These are phyloP conservation scores for Adansonia digitata DNA, from an alignment of 345 rosid genomes.

Conservation along the genomic window DNA sequence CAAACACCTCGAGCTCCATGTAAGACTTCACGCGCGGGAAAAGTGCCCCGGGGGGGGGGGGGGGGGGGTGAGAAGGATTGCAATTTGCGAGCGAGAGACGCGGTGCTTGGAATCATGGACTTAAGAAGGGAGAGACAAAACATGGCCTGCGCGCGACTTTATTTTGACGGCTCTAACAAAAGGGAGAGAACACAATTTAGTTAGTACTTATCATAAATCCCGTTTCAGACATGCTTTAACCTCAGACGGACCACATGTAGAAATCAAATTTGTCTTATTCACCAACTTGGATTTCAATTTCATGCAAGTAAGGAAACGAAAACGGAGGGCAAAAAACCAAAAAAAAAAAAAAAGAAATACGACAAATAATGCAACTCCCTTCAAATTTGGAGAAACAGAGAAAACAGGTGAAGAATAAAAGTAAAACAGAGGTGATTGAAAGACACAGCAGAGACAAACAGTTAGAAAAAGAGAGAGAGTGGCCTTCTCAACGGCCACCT, in stretches of 20 bases:
- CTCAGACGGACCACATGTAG: background rate
- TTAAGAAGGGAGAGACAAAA: too few relatives aligned
- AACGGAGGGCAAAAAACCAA: too few relatives aligned
- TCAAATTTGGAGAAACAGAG: background rate
- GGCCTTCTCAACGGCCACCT: constrained; percentile 49
- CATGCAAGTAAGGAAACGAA: background rate
- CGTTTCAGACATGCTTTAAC: background rate
- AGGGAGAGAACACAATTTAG: too few relatives aligned
- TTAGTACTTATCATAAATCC: background rate
- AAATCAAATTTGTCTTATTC: background rate
- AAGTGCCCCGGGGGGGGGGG: too few relatives aligned
- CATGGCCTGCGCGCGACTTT: too few relatives aligned
- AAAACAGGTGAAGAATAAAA: background rate
- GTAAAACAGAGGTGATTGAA: background rate
- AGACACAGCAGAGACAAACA: background rate
- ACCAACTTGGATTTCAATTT: background rate
- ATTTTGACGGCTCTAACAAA: too few relatives aligned
- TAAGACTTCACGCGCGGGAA: too few relatives aligned
- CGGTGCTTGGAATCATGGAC: too few relatives aligned
- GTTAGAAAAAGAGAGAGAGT: constrained; percentile 11
- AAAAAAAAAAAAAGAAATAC: background rate
- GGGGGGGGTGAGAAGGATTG: too few relatives aligned
- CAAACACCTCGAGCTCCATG: too few relatives aligned
- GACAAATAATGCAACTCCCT: background rate
- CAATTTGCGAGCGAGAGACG: too few relatives aligned